Evolutionary conservation across 179 eudicot genomes (phyloP), one percentile per base, ranked within the genome.

Genomic region (Spergularia azorica): DNA sequence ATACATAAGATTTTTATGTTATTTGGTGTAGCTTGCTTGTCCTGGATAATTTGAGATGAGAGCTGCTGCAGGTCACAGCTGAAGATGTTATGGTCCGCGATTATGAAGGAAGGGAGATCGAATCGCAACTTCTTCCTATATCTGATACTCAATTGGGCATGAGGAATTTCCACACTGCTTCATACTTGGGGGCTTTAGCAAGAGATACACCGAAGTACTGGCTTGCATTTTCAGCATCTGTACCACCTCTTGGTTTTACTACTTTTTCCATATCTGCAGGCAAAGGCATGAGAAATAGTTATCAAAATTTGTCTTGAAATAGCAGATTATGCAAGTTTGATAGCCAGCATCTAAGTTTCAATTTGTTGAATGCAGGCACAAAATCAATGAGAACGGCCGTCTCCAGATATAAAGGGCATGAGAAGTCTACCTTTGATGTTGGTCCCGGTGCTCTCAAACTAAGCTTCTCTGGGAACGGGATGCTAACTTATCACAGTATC

Each of bases 231-330:
- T 83, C 86, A 36, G 99, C 93, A 43, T 85, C 86, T 75, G 96
- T 89, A 69, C 99, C 98, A 18, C 94, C 99, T 81, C 87, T 96
- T 82, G 99, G 99, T 81, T 96, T 94, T 84, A 94, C 84, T 84
- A 90, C 97, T 64, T 96, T 91, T 52, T 71, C 84, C 71, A 72
- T 96, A 77, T 85, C 94, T 59, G 81, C 81, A 20, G 79, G 83
- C 38, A 91, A 90, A 85, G 82, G 84, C 81, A 88, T 85, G 93
- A 57, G 6, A 70, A 56, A 43, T 63, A 39, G 70, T 74, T 55
- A 36, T 26, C 67, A 17, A 18, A 50, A 46, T 59, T 75, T 71
- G 21, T 57, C 46, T 41, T 64, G 59, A 59, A 70, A 17, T 70
- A 77, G 13, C 39, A 2, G 41, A 65, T 66, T 26, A 4, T 17